Percentiles rank a stretch among this genome's conserved stretches.
phyloP scores from a whole-genome alignment of 768 basidiomycete species.

The Trametopsis cervina region DNA sequence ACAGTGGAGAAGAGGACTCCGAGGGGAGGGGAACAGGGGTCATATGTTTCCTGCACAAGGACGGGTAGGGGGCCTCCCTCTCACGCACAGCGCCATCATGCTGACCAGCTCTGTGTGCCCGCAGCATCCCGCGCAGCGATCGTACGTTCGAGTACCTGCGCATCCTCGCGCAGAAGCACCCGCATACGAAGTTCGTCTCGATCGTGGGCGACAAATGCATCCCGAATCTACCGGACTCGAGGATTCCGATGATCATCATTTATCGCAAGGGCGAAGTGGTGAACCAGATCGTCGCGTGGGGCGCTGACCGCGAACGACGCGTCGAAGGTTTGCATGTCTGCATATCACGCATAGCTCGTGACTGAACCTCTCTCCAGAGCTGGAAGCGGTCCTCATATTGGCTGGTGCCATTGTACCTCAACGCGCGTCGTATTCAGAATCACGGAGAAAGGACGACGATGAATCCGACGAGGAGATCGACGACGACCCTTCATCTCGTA shows the following conservation, averaged over 20 bases:
- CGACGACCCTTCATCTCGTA: constrained; percentile 43
- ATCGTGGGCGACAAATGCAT: constrained; percentile 95
- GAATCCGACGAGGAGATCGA: constrained; percentile 43
- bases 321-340: constrained; percentile 55
- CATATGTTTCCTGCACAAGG: constrained; percentile 92
- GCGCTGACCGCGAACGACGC: constrained; percentile 67
- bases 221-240: constrained; percentile 87
- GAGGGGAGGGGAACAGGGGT: constrained; percentile 80
- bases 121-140: constrained; percentile 75
- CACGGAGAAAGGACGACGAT: constrained; percentile 28
- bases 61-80: constrained; percentile 54
- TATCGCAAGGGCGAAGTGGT: constrained; percentile 90
- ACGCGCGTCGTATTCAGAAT: constrained; percentile 26
- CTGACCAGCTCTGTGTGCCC: not conserved
- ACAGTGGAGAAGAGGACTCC: constrained; percentile 55
- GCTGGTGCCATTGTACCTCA: constrained; percentile 58
- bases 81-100: not conserved
- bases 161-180: constrained; percentile 72
- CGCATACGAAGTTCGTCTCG: constrained; percentile 91
- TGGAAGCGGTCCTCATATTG: constrained; percentile 63
- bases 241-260: constrained; percentile 86
- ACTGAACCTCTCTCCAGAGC: constrained; percentile 35
- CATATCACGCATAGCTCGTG: constrained; percentile 4
- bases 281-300: constrained; percentile 82
- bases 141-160: constrained; percentile 64